Conservation (phyloP, 2,329 filamentous ascomycete genomes). For the Aureobasidium mangrovei region DNA sequence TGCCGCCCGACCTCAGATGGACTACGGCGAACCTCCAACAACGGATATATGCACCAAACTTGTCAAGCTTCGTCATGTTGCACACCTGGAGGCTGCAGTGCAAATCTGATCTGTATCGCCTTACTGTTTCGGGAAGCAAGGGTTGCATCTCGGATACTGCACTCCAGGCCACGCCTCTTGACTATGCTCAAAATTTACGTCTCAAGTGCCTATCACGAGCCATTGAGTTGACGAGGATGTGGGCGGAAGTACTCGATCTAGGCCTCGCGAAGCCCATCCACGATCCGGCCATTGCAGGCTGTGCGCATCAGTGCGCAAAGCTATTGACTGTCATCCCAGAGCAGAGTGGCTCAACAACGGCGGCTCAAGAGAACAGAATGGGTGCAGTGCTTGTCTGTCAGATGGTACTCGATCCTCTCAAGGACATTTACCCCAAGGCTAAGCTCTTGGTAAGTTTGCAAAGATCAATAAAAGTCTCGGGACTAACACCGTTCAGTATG, state of each 20-base stretch:
- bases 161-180: neutral
- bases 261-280: conserved; percentile 4
- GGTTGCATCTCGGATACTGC: neutral
- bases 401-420: conserved; percentile 5
- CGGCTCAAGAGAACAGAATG: neutral
- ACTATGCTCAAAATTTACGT: neutral
- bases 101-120: neutral
- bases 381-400: neutral
- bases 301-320: conserved; percentile 11
- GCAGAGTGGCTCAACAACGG: neutral
- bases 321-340: conserved; percentile 2
- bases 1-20: neutral
- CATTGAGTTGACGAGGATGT: conserved; percentile 9
- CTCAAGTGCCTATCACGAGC: neutral
- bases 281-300: conserved; percentile 6
- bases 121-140: neutral
- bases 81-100: conserved; percentile 7
- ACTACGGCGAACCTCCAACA: neutral
- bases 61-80: conserved; percentile 4
- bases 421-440: conserved; percentile 8
- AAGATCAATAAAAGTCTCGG: too few species aligned
- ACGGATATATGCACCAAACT: neutral
- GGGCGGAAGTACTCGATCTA: conserved; percentile 7
- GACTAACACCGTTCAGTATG: neutral
- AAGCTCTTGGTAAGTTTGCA: neutral